Conservation (phyloP, 2,329 filamentous ascomycete species). For the Pseudogymnoascus sp. region DNA sequence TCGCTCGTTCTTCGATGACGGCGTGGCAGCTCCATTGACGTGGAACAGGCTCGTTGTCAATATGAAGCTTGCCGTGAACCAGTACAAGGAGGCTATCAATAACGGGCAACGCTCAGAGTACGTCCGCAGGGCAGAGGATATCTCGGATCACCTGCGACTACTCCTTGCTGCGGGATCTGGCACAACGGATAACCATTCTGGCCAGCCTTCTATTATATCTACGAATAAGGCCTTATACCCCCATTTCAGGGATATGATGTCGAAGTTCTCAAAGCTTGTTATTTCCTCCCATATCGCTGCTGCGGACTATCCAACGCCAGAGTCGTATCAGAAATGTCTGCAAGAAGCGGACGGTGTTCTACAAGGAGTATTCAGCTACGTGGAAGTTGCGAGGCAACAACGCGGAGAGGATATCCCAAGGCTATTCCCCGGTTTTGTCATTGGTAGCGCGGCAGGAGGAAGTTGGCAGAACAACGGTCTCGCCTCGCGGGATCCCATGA, state of each 20-base stretch:
- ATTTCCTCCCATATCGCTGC: constrained; percentile 96
- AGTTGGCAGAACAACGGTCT: constrained; percentile 75
- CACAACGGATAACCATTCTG: constrained; percentile 97
- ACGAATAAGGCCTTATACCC: constrained; percentile 96
- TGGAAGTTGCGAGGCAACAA: constrained; percentile 89
- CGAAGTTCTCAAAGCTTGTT: constrained; percentile 97
- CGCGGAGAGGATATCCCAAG: constrained; percentile 87
- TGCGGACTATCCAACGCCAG: constrained; percentile 87
- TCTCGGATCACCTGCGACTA: constrained; percentile 89
- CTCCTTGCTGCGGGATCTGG: constrained; percentile 92
- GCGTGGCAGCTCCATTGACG: constrained; percentile 68
- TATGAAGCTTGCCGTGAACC: constrained; percentile 84
- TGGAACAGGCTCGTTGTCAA: constrained; percentile 88
- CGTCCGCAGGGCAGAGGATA: constrained; percentile 90
- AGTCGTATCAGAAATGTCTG: constrained; percentile 89
- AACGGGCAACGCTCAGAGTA: constrained; percentile 80
- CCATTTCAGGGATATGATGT: constrained; percentile 99
- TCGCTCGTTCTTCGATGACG: constrained; percentile 84
- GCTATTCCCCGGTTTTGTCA: constrained; percentile 87
- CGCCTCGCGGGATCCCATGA: constrained; percentile 59
- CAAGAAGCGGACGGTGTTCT: constrained; percentile 97
- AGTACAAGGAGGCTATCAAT: constrained; percentile 83
- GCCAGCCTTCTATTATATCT: constrained; percentile 97
- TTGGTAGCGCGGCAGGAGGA: constrained; percentile 74
- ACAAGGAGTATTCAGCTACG: constrained; percentile 89